These are phyloP conservation scores for Thalassiosira gravida DNA, from an alignment of 352 stramenopile species.

Conservation along the genomic window DNA sequence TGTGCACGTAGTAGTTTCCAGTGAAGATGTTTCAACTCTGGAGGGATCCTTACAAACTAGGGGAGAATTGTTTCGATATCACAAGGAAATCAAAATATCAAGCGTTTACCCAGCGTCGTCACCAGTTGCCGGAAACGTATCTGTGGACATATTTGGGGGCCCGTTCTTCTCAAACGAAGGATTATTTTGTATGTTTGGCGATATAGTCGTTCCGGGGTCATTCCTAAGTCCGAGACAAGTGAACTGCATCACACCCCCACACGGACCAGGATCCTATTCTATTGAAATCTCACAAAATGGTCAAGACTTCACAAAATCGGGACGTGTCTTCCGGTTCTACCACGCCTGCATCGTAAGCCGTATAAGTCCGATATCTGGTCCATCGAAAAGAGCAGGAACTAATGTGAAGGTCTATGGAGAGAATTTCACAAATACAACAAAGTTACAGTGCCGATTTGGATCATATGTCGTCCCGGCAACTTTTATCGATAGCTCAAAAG, in stretches of 20 bases:
- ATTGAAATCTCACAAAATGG: slow-evolving; percentile 91
- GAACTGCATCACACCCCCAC: slow-evolving; percentile 86
- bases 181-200: slow-evolving; percentile 89
- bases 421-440: slow-evolving; percentile 89
- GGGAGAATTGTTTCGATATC: slow-evolving; percentile 87
- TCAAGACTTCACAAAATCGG: slow-evolving; percentile 89
- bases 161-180: slow-evolving; percentile 86
- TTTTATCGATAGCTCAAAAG: slow-evolving; percentile 87
- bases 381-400: slow-evolving; percentile 88
- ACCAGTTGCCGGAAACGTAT: slow-evolving; percentile 88
- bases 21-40: slow-evolving; percentile 36
- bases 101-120: slow-evolving; percentile 88
- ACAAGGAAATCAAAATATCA: slow-evolving; percentile 81
- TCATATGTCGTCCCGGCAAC: slow-evolving; percentile 86
- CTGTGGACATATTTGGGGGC: slow-evolving; percentile 87
- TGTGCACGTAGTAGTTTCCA: slow-evolving; percentile 42
- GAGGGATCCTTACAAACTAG: slow-evolving; percentile 30
- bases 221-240: slow-evolving; percentile 84
- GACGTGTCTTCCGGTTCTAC: slow-evolving; percentile 88
- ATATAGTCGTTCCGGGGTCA: slow-evolving; percentile 78
- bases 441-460: slow-evolving; percentile 90
- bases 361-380: slow-evolving; percentile 90
- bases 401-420: slow-evolving; percentile 88
- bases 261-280: slow-evolving; percentile 84
- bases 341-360: slow-evolving; percentile 82